Percentiles rank a stretch among this genome's conserved stretches.
Evolutionary conservation across 2,329 filamentous ascomycete species (phyloP).

Genomic region (Ophiostoma piceae): DNA sequence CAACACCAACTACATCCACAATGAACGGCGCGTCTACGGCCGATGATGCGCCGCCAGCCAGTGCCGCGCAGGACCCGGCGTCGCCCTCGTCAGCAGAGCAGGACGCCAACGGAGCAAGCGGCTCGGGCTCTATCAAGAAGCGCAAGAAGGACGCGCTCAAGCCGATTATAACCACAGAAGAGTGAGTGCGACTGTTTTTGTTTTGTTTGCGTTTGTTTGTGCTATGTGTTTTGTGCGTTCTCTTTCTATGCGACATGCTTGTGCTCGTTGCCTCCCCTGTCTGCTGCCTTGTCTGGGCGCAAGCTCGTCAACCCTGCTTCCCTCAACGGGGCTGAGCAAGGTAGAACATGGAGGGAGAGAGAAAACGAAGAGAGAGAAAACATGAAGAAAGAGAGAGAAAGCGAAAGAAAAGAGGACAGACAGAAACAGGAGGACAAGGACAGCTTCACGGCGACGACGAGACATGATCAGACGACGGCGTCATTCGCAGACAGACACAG

Average conservation of each 20-base stretch:
- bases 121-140: slow-evolving; percentile 50
- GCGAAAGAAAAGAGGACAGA: neutral
- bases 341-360: neutral
- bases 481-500: neutral
- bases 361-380: neutral
- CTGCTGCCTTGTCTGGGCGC: slow-evolving; percentile 14
- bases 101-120: slow-evolving; percentile 14
- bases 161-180: slow-evolving; percentile 69
- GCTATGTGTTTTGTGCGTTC: slow-evolving; percentile 32
- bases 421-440: neutral
- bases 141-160: slow-evolving; percentile 69
- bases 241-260: slow-evolving; percentile 13
- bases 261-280: neutral
- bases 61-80: slow-evolving; percentile 18
- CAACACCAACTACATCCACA: slow-evolving; percentile 13
- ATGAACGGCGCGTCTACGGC: slow-evolving; percentile 26
- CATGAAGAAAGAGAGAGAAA: neutral
- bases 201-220: slow-evolving; percentile 32
- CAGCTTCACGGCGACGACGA: neutral
- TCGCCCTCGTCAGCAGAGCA: slow-evolving; percentile 18
- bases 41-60: slow-evolving; percentile 19
- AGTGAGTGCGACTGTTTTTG: slow-evolving; percentile 29
- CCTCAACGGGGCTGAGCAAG: slow-evolving; percentile 6
- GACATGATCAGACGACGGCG: neutral
- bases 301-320: neutral